Evolutionary conservation across 2,329 filamentous ascomycete species (phyloP), one percentile per base, ranked within the genome.

Genomic region (Aureobasidium sp.): DNA sequence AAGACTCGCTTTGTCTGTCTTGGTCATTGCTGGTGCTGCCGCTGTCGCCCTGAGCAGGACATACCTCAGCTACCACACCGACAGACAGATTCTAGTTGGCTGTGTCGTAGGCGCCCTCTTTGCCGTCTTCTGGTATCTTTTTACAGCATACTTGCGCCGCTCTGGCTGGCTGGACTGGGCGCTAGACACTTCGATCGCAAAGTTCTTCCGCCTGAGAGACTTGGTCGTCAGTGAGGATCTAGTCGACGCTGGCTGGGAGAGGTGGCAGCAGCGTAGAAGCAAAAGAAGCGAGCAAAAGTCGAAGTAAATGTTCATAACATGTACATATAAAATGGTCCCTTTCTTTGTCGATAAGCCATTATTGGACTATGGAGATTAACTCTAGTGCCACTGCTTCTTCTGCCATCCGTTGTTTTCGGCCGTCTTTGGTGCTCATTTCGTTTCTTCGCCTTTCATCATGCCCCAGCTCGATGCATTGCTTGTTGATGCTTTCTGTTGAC

Each of bases 31-130:
- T 6, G 74, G 72, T 29, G 78, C 78, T 3, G 76, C 69, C 8
- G 75, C 76, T 15, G 79, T 97, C 6, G 89, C 92, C 25, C 85
- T 83, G 74, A 96, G 91, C 69, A 83, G 94, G 60, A 83, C 96
- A 48, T 99, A 99, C 72, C 79, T 99, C 64, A 91, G 86, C 73
- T 99, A 99, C 72, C 94, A 99, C 75, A 97, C 93, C 0, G 81
- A 84, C 41, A 86, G 82, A 69, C 94, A 99, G 77, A 94, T 99
- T 10, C 69, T 91, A n/a, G 89, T 88, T 1, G 94, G 94, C 2
- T 85, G 81, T 66, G 77, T 75, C 10, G 90, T 89, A 0, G 94
- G 94, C 0, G 77, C 82, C 1, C 70, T 83, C 1, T 90, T 87
- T 68, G 92, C 89, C 0, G 69, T 89, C 2, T 81, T 77, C 1